Base-by-base conservation (phyloP, 768 basidiomycete species). In the Russula sp. region DNA sequence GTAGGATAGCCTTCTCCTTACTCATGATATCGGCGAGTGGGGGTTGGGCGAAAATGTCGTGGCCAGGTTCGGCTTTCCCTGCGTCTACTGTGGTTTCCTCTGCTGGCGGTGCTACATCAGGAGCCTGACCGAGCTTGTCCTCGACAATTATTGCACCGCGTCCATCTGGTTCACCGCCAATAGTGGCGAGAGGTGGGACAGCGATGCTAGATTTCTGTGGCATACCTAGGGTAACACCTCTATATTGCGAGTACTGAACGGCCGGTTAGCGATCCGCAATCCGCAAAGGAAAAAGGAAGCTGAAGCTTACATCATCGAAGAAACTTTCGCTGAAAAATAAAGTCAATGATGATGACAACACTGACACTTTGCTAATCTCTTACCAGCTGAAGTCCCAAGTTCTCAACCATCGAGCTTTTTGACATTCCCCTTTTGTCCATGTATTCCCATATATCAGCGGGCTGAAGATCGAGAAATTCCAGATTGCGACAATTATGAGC, bases 331-430 rank as follows among this genome's bases (percentile, higher is more conserved):
- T 89, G 56, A 32, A 51, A 18, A 31, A 37, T 7, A 1, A 10
- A n/a, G 20, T 66, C 31, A 67, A 69, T 60, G 49, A 45, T 44
- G 20, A 31, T 9, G 2, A n/a, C 11, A 47, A 11, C 13, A 42
- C n/a, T 68, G 10, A 40, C 11, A 27, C n/a, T 20, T 47, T 27
- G 8, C 4, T 22, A 6, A 50, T 48, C n/a, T 35, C 82, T 47
- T 70, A 86, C 88, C 95, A 99, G 34, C 85, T 82, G 73, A 98
- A 98, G 75, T 99, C 97, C 97, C 97, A 99, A 5, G 87, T 89
- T 77, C 87, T 92, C 45, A 96, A 68, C 92, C 93, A 95, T 71
- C 85, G 87, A 1, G 92, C 86, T 45, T 77, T 80, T 56, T 80
- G 72, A 69, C 97, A 98, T 65, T 91, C 80, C 8, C 70, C 71